phyloP scores from a whole-genome alignment of 2,329 filamentous ascomycete species.

The Dothistroma septosporum region DNA sequence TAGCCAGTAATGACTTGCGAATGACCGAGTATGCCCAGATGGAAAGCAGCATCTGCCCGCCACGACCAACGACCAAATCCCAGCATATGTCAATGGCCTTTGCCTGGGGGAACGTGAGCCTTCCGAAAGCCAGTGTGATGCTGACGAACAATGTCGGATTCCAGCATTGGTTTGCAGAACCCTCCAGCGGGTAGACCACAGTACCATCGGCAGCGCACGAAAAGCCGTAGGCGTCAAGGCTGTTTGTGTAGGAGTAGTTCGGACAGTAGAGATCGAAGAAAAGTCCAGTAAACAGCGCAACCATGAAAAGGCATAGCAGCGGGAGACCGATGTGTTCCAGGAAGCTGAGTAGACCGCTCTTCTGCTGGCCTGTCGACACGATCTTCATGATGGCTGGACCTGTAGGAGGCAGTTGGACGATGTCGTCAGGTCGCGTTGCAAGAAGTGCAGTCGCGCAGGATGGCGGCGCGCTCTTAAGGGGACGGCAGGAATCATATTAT shows the following conservation, averaged over 20 bases:
- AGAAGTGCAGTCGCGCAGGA: no score
- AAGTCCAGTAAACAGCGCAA: background rate
- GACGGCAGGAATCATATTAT: no score
- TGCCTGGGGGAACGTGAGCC: constrained; percentile 10
- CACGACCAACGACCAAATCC: constrained; percentile 14
- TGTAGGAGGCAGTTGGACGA: no score
- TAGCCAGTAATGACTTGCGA: constrained; percentile 1
- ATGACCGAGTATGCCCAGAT: constrained; percentile 4
- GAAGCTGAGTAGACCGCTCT: background rate
- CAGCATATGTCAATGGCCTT: constrained; percentile 19
- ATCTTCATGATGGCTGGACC: constrained; percentile 6
- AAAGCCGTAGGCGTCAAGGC: background rate
- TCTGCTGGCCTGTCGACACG: constrained; percentile 2
- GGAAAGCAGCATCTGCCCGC: constrained; percentile 13
- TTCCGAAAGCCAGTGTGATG: constrained; percentile 13
- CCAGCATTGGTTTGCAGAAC: constrained; percentile 7
- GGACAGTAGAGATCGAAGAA: background rate
- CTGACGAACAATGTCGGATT: constrained; percentile 11
- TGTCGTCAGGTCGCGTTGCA: no score
- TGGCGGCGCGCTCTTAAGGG: no score
- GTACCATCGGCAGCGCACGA: constrained; percentile 10
- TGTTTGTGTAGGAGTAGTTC: background rate
- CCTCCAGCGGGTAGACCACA: background rate
- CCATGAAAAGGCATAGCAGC: background rate
- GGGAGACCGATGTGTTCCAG: constrained; percentile 3